Base-by-base conservation (phyloP, 345 rosid genomes). In the Euphorbia lathyris region DNA sequence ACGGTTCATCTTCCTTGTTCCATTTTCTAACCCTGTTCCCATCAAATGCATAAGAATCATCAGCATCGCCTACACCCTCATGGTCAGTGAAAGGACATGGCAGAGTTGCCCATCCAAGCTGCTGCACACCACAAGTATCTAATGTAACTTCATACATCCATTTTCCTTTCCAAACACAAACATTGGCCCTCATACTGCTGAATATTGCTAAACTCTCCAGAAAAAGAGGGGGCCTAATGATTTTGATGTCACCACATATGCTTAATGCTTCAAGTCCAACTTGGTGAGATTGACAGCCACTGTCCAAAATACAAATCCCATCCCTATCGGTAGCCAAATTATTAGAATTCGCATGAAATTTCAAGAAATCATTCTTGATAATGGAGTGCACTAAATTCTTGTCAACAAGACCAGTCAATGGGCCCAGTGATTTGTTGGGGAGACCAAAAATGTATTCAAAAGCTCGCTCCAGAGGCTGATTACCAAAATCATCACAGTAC, bases 41-140 rank as follows among this genome's bases (percentile, higher is more conserved):
- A 83, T 95, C 99, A 79, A 87, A 95, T 63, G 99, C 99, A 84
- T 91, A 95, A 1, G 99, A 95, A 88, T 95, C 97, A 72, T 91
- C 97, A 36, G 93, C 95, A 85, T 95, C 97, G 40, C 99, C 99
- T 16, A 95, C 99, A 67, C 98, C 98, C 66, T 89, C 85, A 81
- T 82, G 96, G 51, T 95, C 96, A 40, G 93, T 92, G 74, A 95
- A 95, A 30, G 93, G 97, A 70, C 97, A 95, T 51, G 92, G 79
- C 59, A 83, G 80, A 27, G 97, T 92, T 19, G 97, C 97, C 99
- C 99, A 95, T 34, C 99, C 99, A 69, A 95, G 90, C 76, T 88
- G 96, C 51, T 88, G 99, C 58, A 92, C 81, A 50, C 97, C 97
- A n/a, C 92, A 87, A 75, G 97, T 92, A 81, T 92, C 99, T 55